Evolutionary conservation across 164 flowering plant genomes (phyloP).

Genomic region (Amborella trichopoda): DNA sequence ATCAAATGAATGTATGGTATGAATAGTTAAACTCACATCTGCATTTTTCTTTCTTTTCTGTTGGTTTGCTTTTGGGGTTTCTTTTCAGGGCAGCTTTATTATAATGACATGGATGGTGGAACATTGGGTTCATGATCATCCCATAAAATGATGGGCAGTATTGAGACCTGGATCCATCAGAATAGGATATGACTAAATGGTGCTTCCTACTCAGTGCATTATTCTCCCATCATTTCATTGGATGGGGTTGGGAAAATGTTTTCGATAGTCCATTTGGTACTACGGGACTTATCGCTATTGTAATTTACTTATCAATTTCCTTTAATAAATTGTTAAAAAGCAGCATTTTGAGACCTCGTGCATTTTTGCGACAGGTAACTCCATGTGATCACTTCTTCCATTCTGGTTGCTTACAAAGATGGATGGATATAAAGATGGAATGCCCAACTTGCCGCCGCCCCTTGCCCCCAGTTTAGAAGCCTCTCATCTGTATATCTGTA

Average conservation of each 20-base stretch:
- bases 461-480: conserved; percentile 67
- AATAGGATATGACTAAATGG: too few species aligned
- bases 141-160: too few species aligned
- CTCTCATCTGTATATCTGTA: conserved; percentile 14
- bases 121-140: too few species aligned
- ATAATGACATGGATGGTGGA: too few species aligned
- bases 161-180: too few species aligned
- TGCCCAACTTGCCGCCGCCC: conserved; percentile 96
- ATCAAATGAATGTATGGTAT: conserved; percentile 88
- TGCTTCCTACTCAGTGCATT: too few species aligned
- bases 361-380: conserved; percentile 47
- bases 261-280: too few species aligned
- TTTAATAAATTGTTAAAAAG: too few species aligned
- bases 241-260: neutral
- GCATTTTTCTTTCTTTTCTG: neutral
- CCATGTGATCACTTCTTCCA: conserved; percentile 99
- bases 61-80: neutral
- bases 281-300: too few species aligned
- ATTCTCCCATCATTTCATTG: neutral
- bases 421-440: conserved; percentile 99
- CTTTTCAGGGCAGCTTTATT: too few species aligned
- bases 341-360: neutral
- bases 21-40: conserved; percentile 1
- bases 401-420: conserved; percentile 88
- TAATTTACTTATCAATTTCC: too few species aligned